Base-by-base conservation (phyloP, 208 protist genomes). In the Crithidia brevicula region DNA sequence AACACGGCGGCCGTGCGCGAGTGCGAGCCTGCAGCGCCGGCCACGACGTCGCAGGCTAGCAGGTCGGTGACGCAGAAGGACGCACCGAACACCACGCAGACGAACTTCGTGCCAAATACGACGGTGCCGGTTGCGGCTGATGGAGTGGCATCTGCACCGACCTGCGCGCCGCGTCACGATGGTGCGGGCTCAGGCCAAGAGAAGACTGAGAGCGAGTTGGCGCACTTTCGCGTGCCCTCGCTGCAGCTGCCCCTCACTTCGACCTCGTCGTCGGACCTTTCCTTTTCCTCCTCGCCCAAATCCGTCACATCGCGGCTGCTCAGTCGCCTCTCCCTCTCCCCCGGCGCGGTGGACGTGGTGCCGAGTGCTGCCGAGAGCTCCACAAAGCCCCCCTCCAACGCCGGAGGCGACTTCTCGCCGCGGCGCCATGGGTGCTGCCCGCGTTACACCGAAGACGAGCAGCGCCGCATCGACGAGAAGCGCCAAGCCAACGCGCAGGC, bases 391-490 rank as follows among this genome's bases (percentile, higher is more conserved):
- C 25, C n/a, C 27, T 10, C 22, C 2, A 38, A 18, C 34, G 45
- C 8, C 34, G 61, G 47, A 58, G 50, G 36, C 16, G 36, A 27
- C 4, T 15, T 33, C 22, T 36, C 40, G 15, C 43, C 42, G 6
- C 50, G 57, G 16, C 25, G 60, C 50, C 68, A 50, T 61, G 51
- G 33, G 34, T 73, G 73, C 67, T 79, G 62, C 42, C 73, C 73
- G 3, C 73, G 67, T 27, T 83, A 80, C 68, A 65, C 58, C 25
- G 49, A 71, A 15, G 69, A 70, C 18, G 72, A 77, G 50, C 66
- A 64, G 54, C 78, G 78, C 15, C 46, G 27, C 36, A 79, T 83
- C 30, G 68, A 83, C n/a, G 27, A 80, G 68, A 69, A 79, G 38
- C 61, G 78, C 22, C 78, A 72, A 34, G 73, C 46, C 9, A 83